Conservation (phyloP, 2,329 filamentous ascomycete genomes). For the Aureobasidium uvarum region DNA sequence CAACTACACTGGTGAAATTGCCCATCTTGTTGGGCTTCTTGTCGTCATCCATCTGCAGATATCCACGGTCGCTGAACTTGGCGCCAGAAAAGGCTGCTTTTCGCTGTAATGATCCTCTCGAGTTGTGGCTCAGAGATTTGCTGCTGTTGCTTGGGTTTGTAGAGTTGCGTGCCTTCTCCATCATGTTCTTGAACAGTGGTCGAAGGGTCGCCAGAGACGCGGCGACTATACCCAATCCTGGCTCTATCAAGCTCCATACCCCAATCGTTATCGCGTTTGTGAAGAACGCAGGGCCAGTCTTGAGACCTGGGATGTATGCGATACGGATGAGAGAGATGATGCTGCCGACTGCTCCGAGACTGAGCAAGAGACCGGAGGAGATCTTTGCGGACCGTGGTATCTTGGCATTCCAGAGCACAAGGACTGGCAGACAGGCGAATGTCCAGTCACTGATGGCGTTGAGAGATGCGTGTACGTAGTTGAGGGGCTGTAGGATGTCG, state of each 20-base stretch:
- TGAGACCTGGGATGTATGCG: conserved; percentile 31
- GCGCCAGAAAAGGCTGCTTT: neutral
- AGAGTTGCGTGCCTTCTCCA: conserved; percentile 2
- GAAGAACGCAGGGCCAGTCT: conserved; percentile 32
- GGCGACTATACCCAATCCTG: conserved; percentile 39
- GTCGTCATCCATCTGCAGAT: conserved; percentile 10
- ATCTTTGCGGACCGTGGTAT: conserved; percentile 44
- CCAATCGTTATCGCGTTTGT: conserved; percentile 32
- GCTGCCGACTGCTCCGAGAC: conserved; percentile 38
- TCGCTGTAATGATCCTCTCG: neutral
- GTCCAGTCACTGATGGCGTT: conserved; percentile 41
- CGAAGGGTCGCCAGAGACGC: conserved; percentile 38
- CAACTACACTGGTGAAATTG: conserved; percentile 11
- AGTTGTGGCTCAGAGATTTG: neutral
- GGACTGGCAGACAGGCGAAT: conserved; percentile 41
- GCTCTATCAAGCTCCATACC: conserved; percentile 37
- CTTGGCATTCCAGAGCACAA: conserved; percentile 11
- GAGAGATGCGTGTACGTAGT: conserved; percentile 34
- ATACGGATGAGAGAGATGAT: conserved; percentile 33
- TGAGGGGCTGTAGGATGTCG: conserved; percentile 1
- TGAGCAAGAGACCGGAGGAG: conserved; percentile 43
- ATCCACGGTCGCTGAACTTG: neutral
- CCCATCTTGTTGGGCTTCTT: neutral
- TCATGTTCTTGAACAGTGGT: conserved; percentile 32
- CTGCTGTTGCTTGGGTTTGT: conserved; percentile 1